Percentiles rank a stretch among this genome's conserved stretches.
These are phyloP conservation scores for Penstemon newberryi DNA, from an alignment of 257 asterid genomes.

Conservation along the genomic window DNA sequence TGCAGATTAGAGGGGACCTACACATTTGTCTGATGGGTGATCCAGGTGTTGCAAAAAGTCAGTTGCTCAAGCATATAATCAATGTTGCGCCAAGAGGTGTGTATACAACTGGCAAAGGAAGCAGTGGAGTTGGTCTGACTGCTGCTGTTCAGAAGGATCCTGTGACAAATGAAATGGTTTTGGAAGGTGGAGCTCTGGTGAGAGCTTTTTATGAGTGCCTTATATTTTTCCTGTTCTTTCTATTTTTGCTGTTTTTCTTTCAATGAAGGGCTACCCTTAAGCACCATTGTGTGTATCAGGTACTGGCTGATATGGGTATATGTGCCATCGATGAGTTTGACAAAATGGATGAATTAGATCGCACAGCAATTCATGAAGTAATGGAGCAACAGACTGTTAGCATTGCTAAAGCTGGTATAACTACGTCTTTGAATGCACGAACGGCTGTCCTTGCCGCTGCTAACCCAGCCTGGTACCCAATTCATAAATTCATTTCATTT, in stretches of 20 bases:
- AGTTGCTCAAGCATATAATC: constrained; percentile 95
- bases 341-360: constrained; percentile 97
- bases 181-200: constrained; percentile 99
- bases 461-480: constrained; percentile 91
- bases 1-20: constrained; percentile 83
- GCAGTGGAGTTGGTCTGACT: constrained; percentile 99
- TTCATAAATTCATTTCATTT: constrained; percentile 25
- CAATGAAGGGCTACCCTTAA: background rate
- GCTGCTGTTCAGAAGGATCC: constrained; percentile 99
- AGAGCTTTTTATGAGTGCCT: constrained; percentile 24
- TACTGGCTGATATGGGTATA: constrained; percentile 97
- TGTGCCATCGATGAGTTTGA: constrained; percentile 99
- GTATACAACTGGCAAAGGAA: constrained; percentile 96
- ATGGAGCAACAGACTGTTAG: constrained; percentile 99
- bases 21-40: constrained; percentile 92
- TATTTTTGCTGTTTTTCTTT: constrained; percentile 14
- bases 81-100: constrained; percentile 96
- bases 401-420: constrained; percentile 98
- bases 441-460: constrained; percentile 99
- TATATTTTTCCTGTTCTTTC: constrained; percentile 10
- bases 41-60: constrained; percentile 99
- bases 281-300: constrained; percentile 44
- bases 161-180: constrained; percentile 93
- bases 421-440: constrained; percentile 96
- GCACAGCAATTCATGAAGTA: constrained; percentile 98